phyloP scores from a whole-genome alignment of 2,329 filamentous ascomycete species.

The Rutstroemia sp. region DNA sequence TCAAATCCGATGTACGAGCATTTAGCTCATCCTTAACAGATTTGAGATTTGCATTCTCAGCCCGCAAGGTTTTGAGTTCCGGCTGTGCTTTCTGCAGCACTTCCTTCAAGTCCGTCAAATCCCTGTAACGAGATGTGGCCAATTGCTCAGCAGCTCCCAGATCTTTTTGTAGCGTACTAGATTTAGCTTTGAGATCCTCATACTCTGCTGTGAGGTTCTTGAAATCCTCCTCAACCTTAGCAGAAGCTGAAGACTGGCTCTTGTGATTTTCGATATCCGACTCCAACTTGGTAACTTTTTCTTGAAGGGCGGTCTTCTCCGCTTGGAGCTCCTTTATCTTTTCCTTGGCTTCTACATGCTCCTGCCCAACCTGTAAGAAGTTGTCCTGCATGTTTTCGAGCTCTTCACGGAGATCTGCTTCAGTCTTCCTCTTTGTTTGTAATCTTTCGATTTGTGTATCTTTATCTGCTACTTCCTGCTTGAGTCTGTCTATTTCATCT shows the following conservation, averaged over 20 bases:
- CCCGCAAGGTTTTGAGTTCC: slow-evolving; percentile 71
- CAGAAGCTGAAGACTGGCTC: slow-evolving; percentile 23
- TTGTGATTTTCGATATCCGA: slow-evolving; percentile 49
- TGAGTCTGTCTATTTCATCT: slow-evolving; percentile 25
- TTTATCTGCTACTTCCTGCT: slow-evolving; percentile 23
- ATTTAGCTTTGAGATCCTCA: slow-evolving; percentile 63
- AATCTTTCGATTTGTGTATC: slow-evolving; percentile 67
- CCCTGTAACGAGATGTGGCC: slow-evolving; percentile 80
- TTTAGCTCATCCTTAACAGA: slow-evolving; percentile 67
- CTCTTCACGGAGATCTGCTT: slow-evolving; percentile 76
- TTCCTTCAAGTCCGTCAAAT: slow-evolving; percentile 72
- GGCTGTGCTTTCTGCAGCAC: slow-evolving; percentile 79
- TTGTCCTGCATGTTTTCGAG: slow-evolving; percentile 78
- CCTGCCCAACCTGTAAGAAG: slow-evolving; percentile 69
- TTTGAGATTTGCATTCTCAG: slow-evolving; percentile 70
- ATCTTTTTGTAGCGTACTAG: slow-evolving; percentile 68
- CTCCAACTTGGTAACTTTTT: slow-evolving; percentile 61
- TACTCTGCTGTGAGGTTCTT: slow-evolving; percentile 43
- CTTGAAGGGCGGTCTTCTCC: slow-evolving; percentile 60
- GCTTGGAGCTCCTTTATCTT: slow-evolving; percentile 62
- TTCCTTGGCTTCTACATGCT: slow-evolving; percentile 78
- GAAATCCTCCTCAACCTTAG: slow-evolving; percentile 25
- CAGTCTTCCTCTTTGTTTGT: slow-evolving; percentile 61
- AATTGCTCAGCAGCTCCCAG: slow-evolving; percentile 80
- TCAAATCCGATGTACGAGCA: slow-evolving; percentile 53